These are phyloP conservation scores for Rhizoctonia solani DNA, from an alignment of 1,284 basidiomycete genomes.

Conservation along the genomic window DNA sequence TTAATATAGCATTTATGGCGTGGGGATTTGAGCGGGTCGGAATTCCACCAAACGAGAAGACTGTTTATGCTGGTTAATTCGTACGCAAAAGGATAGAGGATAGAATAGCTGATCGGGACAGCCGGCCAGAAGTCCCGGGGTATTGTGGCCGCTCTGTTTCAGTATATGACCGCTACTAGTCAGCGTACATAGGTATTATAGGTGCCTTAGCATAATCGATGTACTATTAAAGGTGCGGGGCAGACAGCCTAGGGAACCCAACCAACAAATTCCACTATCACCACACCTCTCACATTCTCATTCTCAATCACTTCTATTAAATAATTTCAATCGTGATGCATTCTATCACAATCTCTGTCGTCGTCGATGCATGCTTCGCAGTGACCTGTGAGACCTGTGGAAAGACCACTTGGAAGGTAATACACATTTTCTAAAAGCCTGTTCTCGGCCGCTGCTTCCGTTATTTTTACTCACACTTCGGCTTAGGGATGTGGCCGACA, in stretches of 20 bases:
- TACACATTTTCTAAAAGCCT: constrained; percentile 41
- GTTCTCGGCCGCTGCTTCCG: constrained; percentile 3
- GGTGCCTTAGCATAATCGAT: no score
- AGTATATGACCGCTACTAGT: constrained; percentile 17
- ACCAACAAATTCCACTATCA: not conserved
- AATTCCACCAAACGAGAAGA: not conserved
- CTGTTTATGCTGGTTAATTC: not conserved
- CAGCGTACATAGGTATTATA: not conserved
- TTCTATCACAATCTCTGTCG: not conserved
- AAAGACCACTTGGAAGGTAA: constrained; percentile 75
- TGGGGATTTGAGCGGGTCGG: not conserved
- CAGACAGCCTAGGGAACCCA: no score
- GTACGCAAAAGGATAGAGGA: not conserved
- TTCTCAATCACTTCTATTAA: not conserved
- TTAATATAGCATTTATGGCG: constrained; percentile 13
- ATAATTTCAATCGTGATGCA: not conserved
- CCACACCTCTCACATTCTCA: not conserved
- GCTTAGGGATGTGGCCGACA: constrained; percentile 70
- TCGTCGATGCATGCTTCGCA: constrained; percentile 50
- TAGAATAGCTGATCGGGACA: not conserved
- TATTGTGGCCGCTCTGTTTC: constrained; percentile 9
- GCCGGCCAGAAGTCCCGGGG: not conserved
- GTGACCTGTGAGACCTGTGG: constrained; percentile 65
- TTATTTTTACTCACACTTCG: not conserved
- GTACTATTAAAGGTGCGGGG: not conserved